Evolutionary conservation across 257 asterid species (phyloP).

Genomic region (Solanum arcanum): DNA sequence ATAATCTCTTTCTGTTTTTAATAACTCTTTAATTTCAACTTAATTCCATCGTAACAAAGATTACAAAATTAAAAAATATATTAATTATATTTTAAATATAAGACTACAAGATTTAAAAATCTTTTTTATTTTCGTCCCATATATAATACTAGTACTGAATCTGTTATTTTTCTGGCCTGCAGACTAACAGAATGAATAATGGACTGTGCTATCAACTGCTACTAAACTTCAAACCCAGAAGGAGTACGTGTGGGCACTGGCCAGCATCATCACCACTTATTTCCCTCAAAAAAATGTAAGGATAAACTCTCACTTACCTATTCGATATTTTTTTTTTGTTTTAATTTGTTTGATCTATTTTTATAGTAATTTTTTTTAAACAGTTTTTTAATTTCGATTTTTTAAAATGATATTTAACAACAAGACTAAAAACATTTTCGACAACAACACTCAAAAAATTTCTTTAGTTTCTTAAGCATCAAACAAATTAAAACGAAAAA

Average conservation of each 20-base stretch:
- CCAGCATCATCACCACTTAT: not conserved
- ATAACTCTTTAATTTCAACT: not conserved
- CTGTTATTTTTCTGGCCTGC: not conserved
- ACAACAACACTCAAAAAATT: no score
- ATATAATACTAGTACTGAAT: not conserved
- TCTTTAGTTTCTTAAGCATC: no score
- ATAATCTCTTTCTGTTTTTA: not conserved
- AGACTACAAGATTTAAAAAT: no score
- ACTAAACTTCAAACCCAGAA: not conserved
- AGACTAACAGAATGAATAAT: not conserved
- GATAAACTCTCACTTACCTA: not conserved
- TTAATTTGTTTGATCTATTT: not conserved
- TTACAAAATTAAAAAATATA: not conserved
- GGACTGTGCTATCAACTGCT: not conserved
- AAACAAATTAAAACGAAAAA: no score
- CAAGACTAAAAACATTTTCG: no score
- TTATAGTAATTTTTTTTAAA: no score
- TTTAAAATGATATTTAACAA: no score
- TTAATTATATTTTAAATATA: not conserved
- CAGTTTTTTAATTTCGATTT: no score
- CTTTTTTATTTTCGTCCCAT: not conserved
- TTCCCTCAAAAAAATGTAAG: not conserved
- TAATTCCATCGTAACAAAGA: not conserved
- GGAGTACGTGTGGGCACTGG: not conserved
- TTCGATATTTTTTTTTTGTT: no score